Conservation (phyloP, 768 basidiomycete genomes). For the Candolleomyces aberdarensis region DNA sequence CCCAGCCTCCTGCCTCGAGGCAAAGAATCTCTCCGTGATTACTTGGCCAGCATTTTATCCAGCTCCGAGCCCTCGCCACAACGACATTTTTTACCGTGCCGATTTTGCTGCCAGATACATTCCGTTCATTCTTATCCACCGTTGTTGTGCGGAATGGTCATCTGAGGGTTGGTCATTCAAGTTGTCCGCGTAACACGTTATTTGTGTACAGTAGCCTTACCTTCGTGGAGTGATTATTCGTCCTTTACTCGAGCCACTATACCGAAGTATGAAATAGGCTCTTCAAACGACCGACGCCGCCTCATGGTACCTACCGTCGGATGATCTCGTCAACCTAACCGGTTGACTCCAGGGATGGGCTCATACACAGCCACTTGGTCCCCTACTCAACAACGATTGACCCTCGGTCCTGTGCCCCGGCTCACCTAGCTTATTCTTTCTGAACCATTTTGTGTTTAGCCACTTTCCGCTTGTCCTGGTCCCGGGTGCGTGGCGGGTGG, state of each 20-base stretch:
- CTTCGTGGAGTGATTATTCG: not conserved
- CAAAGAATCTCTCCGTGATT: constrained; percentile 2
- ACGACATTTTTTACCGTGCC: not conserved
- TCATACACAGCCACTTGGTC: not conserved
- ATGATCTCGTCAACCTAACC: not conserved
- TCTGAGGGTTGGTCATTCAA: not conserved
- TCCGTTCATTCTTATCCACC: constrained; percentile 2
- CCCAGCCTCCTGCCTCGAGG: constrained; percentile 24
- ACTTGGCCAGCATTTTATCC: not conserved
- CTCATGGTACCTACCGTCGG: no score
- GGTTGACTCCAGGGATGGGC: not conserved
- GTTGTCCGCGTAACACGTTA: no score
- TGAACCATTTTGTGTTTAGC: no score
- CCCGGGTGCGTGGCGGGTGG: not conserved
- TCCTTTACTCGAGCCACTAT: no score
- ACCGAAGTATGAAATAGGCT: no score
- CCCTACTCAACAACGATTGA: not conserved
- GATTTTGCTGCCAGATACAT: not conserved
- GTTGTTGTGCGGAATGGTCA: not conserved
- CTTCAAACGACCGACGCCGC: no score
- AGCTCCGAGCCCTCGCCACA: not conserved
- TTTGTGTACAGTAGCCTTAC: not conserved
- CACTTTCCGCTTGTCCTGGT: no score
- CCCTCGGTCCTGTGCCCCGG: no score
- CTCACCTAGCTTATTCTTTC: no score